Conservation (phyloP, 208 protist genomes). For the Leptomonas pyrrhocoris region DNA sequence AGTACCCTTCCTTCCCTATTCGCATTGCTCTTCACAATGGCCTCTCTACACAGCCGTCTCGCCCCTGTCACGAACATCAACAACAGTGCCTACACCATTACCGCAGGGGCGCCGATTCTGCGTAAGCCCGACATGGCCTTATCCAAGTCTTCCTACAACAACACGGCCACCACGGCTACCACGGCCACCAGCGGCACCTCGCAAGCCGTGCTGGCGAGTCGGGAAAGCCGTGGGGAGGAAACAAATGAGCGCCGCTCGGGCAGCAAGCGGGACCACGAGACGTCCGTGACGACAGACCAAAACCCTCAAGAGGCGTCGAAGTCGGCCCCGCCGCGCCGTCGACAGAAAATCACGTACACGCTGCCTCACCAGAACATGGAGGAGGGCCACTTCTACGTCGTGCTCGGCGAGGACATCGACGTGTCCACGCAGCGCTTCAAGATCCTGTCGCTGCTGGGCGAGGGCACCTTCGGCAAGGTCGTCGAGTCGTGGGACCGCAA, state of each 20-base stretch:
- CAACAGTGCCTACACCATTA: conserved; percentile 21
- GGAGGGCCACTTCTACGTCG: conserved; percentile 91
- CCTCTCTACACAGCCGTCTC: conserved; percentile 15
- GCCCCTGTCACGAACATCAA: conserved; percentile 22
- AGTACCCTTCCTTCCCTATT: too few relatives aligned
- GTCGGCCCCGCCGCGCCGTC: conserved; percentile 4
- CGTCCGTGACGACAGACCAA: conserved; percentile 15
- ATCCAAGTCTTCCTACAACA: conserved; percentile 5
- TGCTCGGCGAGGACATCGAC: conserved; percentile 89
- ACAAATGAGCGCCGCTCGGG: conserved; percentile 9
- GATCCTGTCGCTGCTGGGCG: too few relatives aligned
- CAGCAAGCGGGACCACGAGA: conserved; percentile 6
- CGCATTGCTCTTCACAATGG: neutral
- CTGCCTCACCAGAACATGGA: conserved; percentile 87
- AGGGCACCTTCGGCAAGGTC: too few relatives aligned
- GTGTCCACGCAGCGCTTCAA: too few relatives aligned
- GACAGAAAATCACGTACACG: conserved; percentile 32
- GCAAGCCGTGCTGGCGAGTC: neutral
- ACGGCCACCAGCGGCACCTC: neutral
- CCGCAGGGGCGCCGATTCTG: conserved; percentile 11
- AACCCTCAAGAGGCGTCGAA: conserved; percentile 12
- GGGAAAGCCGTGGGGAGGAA: conserved; percentile 7
- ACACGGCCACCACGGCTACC: neutral
- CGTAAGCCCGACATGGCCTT: conserved; percentile 12
- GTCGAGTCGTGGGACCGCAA: conserved; percentile 91